Conservation (phyloP, 2,329 filamentous ascomycete species). For the Leptographium procerum region DNA sequence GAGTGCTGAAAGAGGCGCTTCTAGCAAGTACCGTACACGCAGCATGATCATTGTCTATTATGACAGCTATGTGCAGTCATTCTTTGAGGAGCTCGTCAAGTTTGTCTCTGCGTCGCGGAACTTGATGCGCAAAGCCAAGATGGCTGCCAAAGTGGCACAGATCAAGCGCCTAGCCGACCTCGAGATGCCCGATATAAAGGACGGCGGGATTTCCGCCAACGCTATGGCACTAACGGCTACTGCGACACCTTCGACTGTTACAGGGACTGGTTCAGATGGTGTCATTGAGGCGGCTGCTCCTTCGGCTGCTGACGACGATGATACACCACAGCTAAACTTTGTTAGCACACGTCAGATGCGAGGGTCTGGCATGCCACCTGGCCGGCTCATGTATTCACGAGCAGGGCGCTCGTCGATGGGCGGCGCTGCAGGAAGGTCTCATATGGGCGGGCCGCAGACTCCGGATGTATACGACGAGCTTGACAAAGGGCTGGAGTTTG, state of each 20-base stretch:
- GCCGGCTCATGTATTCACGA: constrained; percentile 4
- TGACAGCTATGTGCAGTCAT: constrained; percentile 73
- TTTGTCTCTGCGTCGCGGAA: constrained; percentile 73
- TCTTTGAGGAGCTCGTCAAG: constrained; percentile 73
- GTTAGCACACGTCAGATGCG: constrained; percentile 6
- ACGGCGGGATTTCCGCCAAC: constrained; percentile 5
- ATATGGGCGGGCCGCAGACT: constrained; percentile 15
- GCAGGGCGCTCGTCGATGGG: background rate
- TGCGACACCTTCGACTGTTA: background rate
- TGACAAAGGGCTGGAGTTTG: constrained; percentile 68
- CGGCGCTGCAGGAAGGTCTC: constrained; percentile 12
- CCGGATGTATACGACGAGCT: constrained; percentile 56
- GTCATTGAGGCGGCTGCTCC: background rate
- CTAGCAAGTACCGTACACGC: constrained; percentile 56
- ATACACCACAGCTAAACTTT: background rate
- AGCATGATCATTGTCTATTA: constrained; percentile 85
- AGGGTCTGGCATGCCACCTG: constrained; percentile 7
- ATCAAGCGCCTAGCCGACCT: constrained; percentile 50
- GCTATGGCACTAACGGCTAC: background rate
- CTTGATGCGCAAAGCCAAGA: constrained; percentile 75
- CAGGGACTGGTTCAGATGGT: background rate
- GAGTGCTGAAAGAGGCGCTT: constrained; percentile 33
- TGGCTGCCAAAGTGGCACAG: constrained; percentile 63
- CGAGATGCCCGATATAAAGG: constrained; percentile 41
- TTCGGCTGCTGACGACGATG: background rate